A percentile compares a stretch with the other conserved stretches of the same genome.
These are phyloP conservation scores for Plasmodium coatneyi DNA, from an alignment of 169 alveolate species.

Conservation along the genomic window DNA sequence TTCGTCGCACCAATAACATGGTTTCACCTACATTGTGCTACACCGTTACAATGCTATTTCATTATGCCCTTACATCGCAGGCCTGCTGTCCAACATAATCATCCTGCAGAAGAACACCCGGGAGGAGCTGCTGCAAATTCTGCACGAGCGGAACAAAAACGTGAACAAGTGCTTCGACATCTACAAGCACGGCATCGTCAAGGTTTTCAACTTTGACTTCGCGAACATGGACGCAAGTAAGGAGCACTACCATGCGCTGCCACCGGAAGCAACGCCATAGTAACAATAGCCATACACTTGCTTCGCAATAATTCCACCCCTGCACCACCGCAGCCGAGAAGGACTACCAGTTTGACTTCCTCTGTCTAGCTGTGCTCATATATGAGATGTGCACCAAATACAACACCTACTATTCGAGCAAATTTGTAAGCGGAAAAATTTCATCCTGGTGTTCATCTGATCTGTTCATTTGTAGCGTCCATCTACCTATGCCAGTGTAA, in stretches of 20 bases:
- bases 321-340: constrained; percentile 24
- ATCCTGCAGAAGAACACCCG: constrained; percentile 56
- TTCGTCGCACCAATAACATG: neutral
- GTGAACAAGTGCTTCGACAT: constrained; percentile 55
- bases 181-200: constrained; percentile 64
- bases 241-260: neutral
- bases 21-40: neutral
- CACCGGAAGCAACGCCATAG: neutral
- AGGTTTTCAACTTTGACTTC: constrained; percentile 62
- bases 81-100: constrained; percentile 36
- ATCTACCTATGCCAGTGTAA: neutral
- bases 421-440: constrained; percentile 13
- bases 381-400: constrained; percentile 73
- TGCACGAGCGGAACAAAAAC: constrained; percentile 38
- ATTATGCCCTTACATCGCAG: neutral
- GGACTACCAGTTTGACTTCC: constrained; percentile 63
- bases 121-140: constrained; percentile 51
- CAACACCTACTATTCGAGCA: constrained; percentile 62
- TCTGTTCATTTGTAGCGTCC: neutral
- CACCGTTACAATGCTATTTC: neutral
- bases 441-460: neutral
- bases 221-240: constrained; percentile 67
- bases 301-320: neutral
- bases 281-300: too few relatives aligned
- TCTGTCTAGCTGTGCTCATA: constrained; percentile 53